A percentile compares a stretch with the other conserved stretches of the same genome.
These are phyloP conservation scores for Dentipellis sp. DNA, from an alignment of 768 basidiomycete genomes.

Conservation along the genomic window DNA sequence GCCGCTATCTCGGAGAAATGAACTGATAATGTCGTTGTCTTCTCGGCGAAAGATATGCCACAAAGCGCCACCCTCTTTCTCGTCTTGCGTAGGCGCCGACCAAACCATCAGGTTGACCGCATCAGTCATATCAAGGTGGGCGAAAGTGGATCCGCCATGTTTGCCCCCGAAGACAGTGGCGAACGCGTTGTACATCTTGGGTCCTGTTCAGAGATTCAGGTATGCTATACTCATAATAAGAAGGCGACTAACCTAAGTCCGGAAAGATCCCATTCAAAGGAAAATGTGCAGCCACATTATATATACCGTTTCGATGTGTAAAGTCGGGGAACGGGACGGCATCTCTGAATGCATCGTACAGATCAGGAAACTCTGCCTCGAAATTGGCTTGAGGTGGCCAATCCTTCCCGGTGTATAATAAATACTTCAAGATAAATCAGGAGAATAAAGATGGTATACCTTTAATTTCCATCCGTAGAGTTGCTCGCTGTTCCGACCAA, in stretches of 20 bases:
- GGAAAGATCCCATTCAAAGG: conserved; percentile 71
- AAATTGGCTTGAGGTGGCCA: conserved; percentile 90
- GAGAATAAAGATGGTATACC: conserved; percentile 10
- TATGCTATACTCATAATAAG: background rate
- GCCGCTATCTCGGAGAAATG: conserved; percentile 46
- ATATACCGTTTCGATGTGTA: conserved; percentile 78
- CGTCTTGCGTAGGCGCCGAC: conserved; percentile 47
- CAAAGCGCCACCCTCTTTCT: conserved; percentile 63
- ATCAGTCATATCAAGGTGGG: conserved; percentile 95
- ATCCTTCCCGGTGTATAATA: conserved; percentile 29
- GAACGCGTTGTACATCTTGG: conserved; percentile 94
- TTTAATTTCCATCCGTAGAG: conserved; percentile 65
- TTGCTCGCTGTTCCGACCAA: conserved; percentile 54
- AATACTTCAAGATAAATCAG: background rate
- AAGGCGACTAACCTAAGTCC: conserved; percentile 53
- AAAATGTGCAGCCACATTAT: conserved; percentile 86
- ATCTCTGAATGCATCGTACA: conserved; percentile 76
- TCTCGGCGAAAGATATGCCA: conserved; percentile 88
- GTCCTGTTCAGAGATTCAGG: conserved; percentile 37
- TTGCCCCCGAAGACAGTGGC: conserved; percentile 55
- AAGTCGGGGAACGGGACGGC: conserved; percentile 85
- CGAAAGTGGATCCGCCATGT: conserved; percentile 75
- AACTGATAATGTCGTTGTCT: conserved; percentile 68
- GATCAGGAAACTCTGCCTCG: conserved; percentile 68
- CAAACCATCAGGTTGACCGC: conserved; percentile 87